These are phyloP conservation scores for Ulmus americana DNA, from an alignment of 331 rosid genomes.

Conservation along the genomic window DNA sequence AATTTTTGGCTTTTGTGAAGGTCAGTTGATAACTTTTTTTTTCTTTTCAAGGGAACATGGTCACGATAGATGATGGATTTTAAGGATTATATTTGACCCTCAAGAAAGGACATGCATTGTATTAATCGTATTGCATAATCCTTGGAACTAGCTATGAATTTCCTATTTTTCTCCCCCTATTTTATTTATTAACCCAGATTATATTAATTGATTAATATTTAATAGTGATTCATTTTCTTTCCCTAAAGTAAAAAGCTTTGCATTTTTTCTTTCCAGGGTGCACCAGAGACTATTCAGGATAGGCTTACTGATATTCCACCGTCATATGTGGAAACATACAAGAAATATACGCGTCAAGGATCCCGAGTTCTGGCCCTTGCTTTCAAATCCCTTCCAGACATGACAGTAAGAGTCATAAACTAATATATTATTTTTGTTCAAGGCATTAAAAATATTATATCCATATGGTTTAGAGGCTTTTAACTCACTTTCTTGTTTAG, in stretches of 20 bases:
- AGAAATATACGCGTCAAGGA: conserved; percentile 88
- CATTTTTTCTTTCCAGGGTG: conserved; percentile 63
- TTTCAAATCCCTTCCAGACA: conserved; percentile 81
- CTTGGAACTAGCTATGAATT: neutral
- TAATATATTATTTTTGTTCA: neutral
- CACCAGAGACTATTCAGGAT: conserved; percentile 93
- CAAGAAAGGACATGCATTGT: neutral
- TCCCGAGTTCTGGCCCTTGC: conserved; percentile 99
- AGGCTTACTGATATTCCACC: conserved; percentile 73
- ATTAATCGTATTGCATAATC: neutral
- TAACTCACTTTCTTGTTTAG: neutral
- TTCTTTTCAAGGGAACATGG: neutral
- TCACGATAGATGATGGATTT: neutral
- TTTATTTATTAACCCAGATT: neutral
- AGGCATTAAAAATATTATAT: neutral
- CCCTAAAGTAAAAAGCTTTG: neutral
- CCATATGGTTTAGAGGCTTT: neutral
- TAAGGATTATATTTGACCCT: neutral
- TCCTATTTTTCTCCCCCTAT: neutral
- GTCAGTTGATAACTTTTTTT: conserved; percentile 27
- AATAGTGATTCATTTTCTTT: neutral
- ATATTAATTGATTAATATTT: neutral
- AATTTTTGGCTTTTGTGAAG: conserved; percentile 89
- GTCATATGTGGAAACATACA: conserved; percentile 78
- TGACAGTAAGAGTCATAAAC: conserved; percentile 66